These are phyloP conservation scores for Trichocladium antarcticum DNA, from an alignment of 495 filamentous ascomycete species.

Conservation along the genomic window DNA sequence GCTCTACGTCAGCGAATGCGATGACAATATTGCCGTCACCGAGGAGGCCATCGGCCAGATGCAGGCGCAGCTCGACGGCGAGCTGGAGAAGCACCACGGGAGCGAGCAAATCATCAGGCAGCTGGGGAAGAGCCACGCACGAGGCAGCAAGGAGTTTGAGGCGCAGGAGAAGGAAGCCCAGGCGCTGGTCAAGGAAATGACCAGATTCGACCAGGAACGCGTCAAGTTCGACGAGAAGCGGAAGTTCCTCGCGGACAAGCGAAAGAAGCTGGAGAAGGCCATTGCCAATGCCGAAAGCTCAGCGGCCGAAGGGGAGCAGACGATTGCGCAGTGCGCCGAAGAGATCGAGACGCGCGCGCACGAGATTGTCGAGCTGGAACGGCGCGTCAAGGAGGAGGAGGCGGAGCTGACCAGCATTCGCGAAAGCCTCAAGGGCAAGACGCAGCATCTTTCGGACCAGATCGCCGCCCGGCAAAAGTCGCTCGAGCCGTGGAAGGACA, in stretches of 20 bases:
- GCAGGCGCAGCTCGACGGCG: slow-evolving; percentile 75
- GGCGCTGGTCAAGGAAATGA: slow-evolving; percentile 71
- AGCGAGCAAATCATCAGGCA: slow-evolving; percentile 85
- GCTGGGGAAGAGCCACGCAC: slow-evolving; percentile 75
- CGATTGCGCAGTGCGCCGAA: slow-evolving; percentile 61
- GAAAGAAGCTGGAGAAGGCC: slow-evolving; percentile 89
- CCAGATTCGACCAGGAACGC: slow-evolving; percentile 85
- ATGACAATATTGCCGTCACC: slow-evolving; percentile 78
- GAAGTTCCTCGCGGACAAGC: slow-evolving; percentile 80
- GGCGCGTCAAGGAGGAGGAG: slow-evolving; percentile 65
- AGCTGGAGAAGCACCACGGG: slow-evolving; percentile 84
- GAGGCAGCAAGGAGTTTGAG: slow-evolving; percentile 68
- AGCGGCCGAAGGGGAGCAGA: slow-evolving; percentile 60
- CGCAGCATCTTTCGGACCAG: slow-evolving; percentile 83
- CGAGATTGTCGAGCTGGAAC: slow-evolving; percentile 63
- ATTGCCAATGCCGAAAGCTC: slow-evolving; percentile 53
- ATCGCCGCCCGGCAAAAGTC: slow-evolving; percentile 88
- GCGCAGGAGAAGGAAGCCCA: slow-evolving; percentile 72
- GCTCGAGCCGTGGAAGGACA: slow-evolving; percentile 91
- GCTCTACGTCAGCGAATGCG: slow-evolving; percentile 74
- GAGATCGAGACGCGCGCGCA: slow-evolving; percentile 64
- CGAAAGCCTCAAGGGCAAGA: slow-evolving; percentile 85
- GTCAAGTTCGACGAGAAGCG: slow-evolving; percentile 97
- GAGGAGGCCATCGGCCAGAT: slow-evolving; percentile 83
- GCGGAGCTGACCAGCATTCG: slow-evolving; percentile 68